A percentile compares a stretch with the other conserved stretches of the same genome.
Conservation (phyloP, 1,284 basidiomycete species). For the Apiotrichum porosum region DNA sequence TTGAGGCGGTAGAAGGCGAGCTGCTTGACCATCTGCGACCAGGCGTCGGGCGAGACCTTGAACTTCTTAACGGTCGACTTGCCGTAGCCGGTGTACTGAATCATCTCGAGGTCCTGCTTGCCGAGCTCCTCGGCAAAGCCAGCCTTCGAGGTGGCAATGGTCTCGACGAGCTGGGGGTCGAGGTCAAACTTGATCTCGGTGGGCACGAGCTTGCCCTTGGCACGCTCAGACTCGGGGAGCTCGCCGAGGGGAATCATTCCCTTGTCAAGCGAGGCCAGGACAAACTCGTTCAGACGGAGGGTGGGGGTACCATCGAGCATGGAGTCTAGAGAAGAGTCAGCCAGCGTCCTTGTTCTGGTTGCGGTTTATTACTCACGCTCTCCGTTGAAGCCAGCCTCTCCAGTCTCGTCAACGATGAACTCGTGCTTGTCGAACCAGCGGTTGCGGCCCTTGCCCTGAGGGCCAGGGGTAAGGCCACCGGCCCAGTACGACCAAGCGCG, state of each 20-base stretch:
- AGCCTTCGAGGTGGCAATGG: slow-evolving; percentile 55
- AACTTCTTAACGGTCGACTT: slow-evolving; percentile 83
- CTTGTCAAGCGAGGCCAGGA: slow-evolving; percentile 71
- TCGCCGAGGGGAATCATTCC: slow-evolving; percentile 69
- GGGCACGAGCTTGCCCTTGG: slow-evolving; percentile 53
- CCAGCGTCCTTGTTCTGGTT: not conserved
- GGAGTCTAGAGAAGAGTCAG: slow-evolving; percentile 32
- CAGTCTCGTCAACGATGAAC: slow-evolving; percentile 85
- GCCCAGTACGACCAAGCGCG: slow-evolving; percentile 83
- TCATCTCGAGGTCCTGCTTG: slow-evolving; percentile 75
- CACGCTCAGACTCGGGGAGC: slow-evolving; percentile 46
- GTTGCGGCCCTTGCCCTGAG: slow-evolving; percentile 61
- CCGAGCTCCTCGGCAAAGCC: slow-evolving; percentile 74
- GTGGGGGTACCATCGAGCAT: slow-evolving; percentile 84
- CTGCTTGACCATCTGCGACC: slow-evolving; percentile 93
- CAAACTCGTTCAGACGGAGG: slow-evolving; percentile 89
- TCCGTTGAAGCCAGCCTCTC: slow-evolving; percentile 79
- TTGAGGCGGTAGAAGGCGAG: slow-evolving; percentile 88
- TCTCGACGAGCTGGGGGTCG: slow-evolving; percentile 52
- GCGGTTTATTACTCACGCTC: slow-evolving; percentile 44
- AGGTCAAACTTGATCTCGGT: slow-evolving; percentile 69
- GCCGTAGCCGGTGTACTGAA: slow-evolving; percentile 89
- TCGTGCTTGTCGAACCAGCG: slow-evolving; percentile 98
- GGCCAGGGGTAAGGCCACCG: slow-evolving; percentile 56
- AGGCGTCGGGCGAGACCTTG: slow-evolving; percentile 88